phyloP scores from a whole-genome alignment of 305 asterid genomes.

The Fraxinus paxiana region DNA sequence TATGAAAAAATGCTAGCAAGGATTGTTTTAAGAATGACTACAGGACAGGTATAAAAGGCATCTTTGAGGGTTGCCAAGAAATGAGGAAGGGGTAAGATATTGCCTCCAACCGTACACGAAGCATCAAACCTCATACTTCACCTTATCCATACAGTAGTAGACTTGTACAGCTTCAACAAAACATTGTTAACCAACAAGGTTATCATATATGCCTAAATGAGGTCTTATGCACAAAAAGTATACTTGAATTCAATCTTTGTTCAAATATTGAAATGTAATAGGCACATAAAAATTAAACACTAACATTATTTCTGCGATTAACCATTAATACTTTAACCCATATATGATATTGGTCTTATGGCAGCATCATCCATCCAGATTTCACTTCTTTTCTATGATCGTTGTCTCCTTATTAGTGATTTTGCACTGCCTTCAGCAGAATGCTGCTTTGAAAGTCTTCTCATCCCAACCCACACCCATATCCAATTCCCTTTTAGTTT shows the following conservation, averaged over 20 bases:
- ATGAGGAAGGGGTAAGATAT: background rate
- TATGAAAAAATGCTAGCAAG: background rate
- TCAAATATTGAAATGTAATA: background rate
- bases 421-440: background rate
- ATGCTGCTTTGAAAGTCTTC: background rate
- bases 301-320: background rate
- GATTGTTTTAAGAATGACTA: background rate
- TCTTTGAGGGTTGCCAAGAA: background rate
- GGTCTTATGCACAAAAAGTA: background rate
- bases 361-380: background rate
- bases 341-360: background rate
- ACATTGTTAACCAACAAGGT: background rate
- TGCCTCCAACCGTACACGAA: background rate
- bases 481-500: background rate
- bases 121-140: background rate
- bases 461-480: background rate
- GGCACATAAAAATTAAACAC: background rate
- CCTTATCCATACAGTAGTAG: background rate
- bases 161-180: background rate
- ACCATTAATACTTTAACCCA: background rate
- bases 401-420: background rate
- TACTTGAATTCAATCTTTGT: background rate
- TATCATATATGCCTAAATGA: background rate
- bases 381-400: background rate
- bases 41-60: background rate